These are phyloP conservation scores for Durio zibethinus DNA, from an alignment of 345 rosid genomes.

Conservation along the genomic window DNA sequence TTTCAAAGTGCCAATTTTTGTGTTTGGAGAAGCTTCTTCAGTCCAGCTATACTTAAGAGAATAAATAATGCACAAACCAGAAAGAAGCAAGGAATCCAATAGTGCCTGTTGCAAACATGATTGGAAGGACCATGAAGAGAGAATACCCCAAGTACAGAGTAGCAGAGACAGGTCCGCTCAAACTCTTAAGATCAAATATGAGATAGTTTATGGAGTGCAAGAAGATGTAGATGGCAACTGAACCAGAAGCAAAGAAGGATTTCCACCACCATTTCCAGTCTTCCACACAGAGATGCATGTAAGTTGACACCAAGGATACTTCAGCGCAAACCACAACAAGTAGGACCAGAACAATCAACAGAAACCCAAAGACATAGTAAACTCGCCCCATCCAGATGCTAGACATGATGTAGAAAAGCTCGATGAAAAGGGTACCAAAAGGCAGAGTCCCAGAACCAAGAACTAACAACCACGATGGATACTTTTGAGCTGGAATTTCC, in stretches of 20 bases:
- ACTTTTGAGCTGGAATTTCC: constrained; percentile 59
- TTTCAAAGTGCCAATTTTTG: neutral
- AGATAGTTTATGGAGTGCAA: constrained; percentile 52
- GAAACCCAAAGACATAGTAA: constrained; percentile 57
- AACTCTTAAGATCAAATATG: constrained; percentile 47
- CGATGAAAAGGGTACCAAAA: constrained; percentile 60
- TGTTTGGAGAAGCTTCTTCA: constrained; percentile 22
- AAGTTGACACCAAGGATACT: constrained; percentile 55
- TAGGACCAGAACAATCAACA: constrained; percentile 44
- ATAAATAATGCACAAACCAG: constrained; percentile 64
- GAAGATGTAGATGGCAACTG: constrained; percentile 59
- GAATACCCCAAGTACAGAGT: constrained; percentile 54
- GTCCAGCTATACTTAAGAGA: constrained; percentile 57
- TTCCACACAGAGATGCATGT: constrained; percentile 65
- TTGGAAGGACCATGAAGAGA: constrained; percentile 50
- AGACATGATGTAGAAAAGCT: constrained; percentile 66
- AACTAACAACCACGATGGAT: constrained; percentile 60
- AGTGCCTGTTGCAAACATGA: constrained; percentile 55
- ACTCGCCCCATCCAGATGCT: constrained; percentile 65
- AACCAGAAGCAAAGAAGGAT: constrained; percentile 60
- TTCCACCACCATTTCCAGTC: constrained; percentile 75
- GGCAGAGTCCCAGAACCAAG: constrained; percentile 66
- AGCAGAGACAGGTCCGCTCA: constrained; percentile 58
- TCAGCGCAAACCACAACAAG: constrained; percentile 61
- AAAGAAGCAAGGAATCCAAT: constrained; percentile 58